Evolutionary conservation across 106 monocot species (phyloP).

Genomic region (Platanthera guangdongensis): DNA sequence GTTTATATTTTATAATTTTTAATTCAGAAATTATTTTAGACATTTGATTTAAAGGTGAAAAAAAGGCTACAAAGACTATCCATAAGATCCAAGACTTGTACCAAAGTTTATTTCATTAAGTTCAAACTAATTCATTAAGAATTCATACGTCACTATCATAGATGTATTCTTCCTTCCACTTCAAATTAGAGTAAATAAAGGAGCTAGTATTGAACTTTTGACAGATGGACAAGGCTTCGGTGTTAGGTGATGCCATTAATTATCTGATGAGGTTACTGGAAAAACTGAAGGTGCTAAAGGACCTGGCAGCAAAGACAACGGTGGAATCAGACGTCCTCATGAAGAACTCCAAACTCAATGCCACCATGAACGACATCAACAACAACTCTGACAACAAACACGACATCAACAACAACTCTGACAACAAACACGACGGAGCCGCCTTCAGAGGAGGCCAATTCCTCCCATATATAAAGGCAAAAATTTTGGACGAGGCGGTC

Average conservation of each 20-base stretch:
- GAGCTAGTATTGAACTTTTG: neutral
- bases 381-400: neutral
- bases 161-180: too few species aligned
- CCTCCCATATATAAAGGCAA: slow-evolving; percentile 24
- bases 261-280: slow-evolving; percentile 30
- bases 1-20: too few species aligned
- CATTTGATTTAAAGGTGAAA: too few species aligned
- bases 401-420: slow-evolving; percentile 5
- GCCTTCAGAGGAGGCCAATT: slow-evolving; percentile 8
- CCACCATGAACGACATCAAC: neutral
- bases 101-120: too few species aligned
- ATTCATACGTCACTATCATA: too few species aligned
- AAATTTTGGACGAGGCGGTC: slow-evolving; percentile 22
- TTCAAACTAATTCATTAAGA: too few species aligned
- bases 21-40: too few species aligned
- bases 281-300: slow-evolving; percentile 30
- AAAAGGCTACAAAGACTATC: too few species aligned
- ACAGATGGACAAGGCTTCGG: slow-evolving; percentile 37
- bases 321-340: slow-evolving; percentile 17
- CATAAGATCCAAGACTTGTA: too few species aligned
- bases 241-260: slow-evolving; percentile 32
- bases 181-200: too few species aligned
- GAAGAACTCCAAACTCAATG: slow-evolving; percentile 10
- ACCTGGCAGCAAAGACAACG: slow-evolving; percentile 12
- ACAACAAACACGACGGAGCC: slow-evolving; percentile 3